These are phyloP conservation scores for Ceratocystis cacaofunesta DNA, from an alignment of 2,329 filamentous ascomycete species.

Conservation along the genomic window DNA sequence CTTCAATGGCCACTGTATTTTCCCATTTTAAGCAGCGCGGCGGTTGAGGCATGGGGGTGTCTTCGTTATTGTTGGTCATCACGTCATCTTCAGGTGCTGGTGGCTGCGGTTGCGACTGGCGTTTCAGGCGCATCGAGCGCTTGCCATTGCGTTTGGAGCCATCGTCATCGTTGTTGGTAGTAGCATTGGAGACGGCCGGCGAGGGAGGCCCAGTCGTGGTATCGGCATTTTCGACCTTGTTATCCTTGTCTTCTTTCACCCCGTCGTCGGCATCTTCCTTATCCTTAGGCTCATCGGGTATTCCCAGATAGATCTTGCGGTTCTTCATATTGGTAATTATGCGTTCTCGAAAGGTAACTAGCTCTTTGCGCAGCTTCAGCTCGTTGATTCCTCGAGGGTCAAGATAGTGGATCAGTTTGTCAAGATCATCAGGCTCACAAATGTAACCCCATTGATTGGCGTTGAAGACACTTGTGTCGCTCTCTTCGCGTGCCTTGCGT, in stretches of 20 bases:
- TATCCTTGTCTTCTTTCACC: slow-evolving; percentile 22
- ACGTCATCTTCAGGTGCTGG: not conserved
- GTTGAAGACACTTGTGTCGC: slow-evolving; percentile 57
- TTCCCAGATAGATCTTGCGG: slow-evolving; percentile 55
- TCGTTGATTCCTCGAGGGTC: slow-evolving; percentile 79
- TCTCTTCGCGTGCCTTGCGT: slow-evolving; percentile 76
- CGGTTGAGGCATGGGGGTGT: slow-evolving; percentile 30
- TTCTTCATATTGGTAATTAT: slow-evolving; percentile 70
- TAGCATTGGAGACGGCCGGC: not conserved
- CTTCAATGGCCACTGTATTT: slow-evolving; percentile 42
- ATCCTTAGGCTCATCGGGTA: slow-evolving; percentile 26
- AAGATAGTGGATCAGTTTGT: slow-evolving; percentile 72
- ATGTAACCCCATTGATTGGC: slow-evolving; percentile 86
- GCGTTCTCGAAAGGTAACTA: slow-evolving; percentile 58
- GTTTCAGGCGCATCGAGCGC: not conserved
- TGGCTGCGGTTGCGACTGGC: not conserved
- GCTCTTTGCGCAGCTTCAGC: slow-evolving; percentile 72
- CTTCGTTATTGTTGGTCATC: not conserved
- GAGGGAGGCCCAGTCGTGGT: slow-evolving; percentile 18
- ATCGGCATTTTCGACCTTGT: slow-evolving; percentile 34
- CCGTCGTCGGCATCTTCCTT: slow-evolving; percentile 20
- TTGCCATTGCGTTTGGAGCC: slow-evolving; percentile 1
- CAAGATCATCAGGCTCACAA: slow-evolving; percentile 62
- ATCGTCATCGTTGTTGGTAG: not conserved
- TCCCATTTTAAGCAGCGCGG: slow-evolving; percentile 39